These are phyloP conservation scores for Diplocarpon rosae DNA, from an alignment of 2,329 filamentous ascomycete genomes.

Conservation along the genomic window DNA sequence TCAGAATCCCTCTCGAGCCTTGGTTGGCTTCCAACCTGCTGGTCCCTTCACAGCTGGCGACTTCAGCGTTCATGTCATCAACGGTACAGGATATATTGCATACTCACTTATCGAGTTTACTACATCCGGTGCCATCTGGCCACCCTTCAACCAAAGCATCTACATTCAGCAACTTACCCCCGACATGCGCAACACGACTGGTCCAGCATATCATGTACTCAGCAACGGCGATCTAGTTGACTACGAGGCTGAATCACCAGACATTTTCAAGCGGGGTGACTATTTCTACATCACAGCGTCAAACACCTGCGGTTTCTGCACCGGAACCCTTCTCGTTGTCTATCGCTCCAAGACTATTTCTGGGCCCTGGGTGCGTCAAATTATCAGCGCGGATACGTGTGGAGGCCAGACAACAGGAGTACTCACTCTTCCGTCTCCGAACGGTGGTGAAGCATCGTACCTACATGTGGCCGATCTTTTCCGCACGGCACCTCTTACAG, in stretches of 20 bases:
- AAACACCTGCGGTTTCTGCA: constrained; percentile 22
- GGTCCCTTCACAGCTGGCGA: constrained; percentile 14
- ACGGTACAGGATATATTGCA: constrained; percentile 16
- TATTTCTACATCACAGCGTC: constrained; percentile 20
- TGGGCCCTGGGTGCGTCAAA: constrained; percentile 19
- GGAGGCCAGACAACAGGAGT: constrained; percentile 18
- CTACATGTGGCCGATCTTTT: constrained; percentile 18
- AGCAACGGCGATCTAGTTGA: constrained; percentile 16
- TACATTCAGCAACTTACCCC: constrained; percentile 17
- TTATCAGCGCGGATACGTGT: constrained; percentile 19
- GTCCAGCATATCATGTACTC: constrained; percentile 9
- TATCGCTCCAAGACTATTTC: constrained; percentile 14
- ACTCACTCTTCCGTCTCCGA: constrained; percentile 11
- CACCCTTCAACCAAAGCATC: constrained; percentile 18
- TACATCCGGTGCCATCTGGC: constrained; percentile 18
- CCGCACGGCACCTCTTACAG: constrained; percentile 12
- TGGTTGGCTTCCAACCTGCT: constrained; percentile 12
- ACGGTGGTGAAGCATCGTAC: constrained; percentile 9
- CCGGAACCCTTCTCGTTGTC: constrained; percentile 16
- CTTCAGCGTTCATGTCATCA: constrained; percentile 15
- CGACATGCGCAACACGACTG: constrained; percentile 18
- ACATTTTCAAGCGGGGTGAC: constrained; percentile 18
- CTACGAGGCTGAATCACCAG: constrained; percentile 16
- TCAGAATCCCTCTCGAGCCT: constrained; percentile 6
- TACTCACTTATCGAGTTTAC: constrained; percentile 20